These are phyloP conservation scores for Chlorophyllum brunneum DNA, from an alignment of 768 basidiomycete genomes.

Conservation along the genomic window DNA sequence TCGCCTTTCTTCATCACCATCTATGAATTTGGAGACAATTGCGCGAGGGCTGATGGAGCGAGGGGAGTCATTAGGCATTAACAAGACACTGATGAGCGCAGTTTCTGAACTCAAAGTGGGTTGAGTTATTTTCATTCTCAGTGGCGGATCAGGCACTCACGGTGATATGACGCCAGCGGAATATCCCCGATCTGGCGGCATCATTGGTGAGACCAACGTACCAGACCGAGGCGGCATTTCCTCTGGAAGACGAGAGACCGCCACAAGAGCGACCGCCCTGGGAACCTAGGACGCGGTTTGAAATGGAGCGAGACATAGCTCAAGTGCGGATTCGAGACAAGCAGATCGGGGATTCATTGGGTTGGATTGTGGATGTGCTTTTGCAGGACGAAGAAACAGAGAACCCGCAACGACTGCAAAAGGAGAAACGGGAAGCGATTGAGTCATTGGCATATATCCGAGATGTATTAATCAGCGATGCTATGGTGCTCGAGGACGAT, in stretches of 20 bases:
- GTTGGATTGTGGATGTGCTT: slow-evolving; percentile 72
- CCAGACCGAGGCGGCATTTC: slow-evolving; percentile 47
- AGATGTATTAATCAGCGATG: slow-evolving; percentile 60
- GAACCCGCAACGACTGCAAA: slow-evolving; percentile 35
- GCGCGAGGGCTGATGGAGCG: slow-evolving; percentile 70
- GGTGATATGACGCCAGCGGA: slow-evolving; percentile 47
- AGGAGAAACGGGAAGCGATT: slow-evolving; percentile 58
- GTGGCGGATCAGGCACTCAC: slow-evolving; percentile 3
- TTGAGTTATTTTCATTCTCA: slow-evolving; percentile 9
- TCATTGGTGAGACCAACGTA: slow-evolving; percentile 60
- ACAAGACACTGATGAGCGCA: slow-evolving; percentile 77
- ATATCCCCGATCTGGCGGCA: slow-evolving; percentile 79
- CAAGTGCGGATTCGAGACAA: slow-evolving; percentile 55
- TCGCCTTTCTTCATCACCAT: slow-evolving; percentile 38
- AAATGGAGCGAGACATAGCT: slow-evolving; percentile 62
- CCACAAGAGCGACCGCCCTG: slow-evolving; percentile 59
- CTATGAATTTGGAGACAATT: slow-evolving; percentile 63
- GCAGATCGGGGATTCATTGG: slow-evolving; percentile 62
- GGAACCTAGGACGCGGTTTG: slow-evolving; percentile 67
- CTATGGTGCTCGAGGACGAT: slow-evolving; percentile 58
- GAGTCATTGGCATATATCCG: slow-evolving; percentile 76
- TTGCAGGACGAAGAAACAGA: slow-evolving; percentile 49
- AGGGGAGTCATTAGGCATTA: slow-evolving; percentile 79
- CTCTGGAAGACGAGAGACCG: slow-evolving; percentile 56
- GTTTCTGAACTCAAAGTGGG: slow-evolving; percentile 74